These are phyloP conservation scores for Plenodomus biglobosus DNA, from an alignment of 2,329 filamentous ascomycete genomes.

Conservation along the genomic window DNA sequence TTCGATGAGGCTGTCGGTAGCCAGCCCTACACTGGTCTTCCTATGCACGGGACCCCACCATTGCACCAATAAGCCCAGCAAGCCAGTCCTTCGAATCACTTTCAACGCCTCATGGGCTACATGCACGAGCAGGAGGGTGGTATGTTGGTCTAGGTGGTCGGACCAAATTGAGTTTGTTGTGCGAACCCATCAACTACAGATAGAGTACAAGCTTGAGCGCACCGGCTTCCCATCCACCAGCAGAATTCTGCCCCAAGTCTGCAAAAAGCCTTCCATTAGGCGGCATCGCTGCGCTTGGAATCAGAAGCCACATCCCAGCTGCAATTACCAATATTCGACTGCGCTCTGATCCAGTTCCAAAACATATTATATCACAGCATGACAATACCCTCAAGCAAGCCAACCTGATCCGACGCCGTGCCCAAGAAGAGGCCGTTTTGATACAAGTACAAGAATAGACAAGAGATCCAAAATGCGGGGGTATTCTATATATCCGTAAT, in stretches of 20 bases:
- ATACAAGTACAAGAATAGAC: slow-evolving; percentile 2
- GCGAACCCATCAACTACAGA: too few species aligned
- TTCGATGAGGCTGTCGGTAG: not conserved
- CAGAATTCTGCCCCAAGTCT: too few species aligned
- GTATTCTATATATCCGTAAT: slow-evolving; percentile 37
- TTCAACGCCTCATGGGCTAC: too few species aligned
- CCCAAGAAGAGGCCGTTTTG: slow-evolving; percentile 1
- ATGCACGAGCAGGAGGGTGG: too few species aligned
- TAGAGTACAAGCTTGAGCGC: too few species aligned
- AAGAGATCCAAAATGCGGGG: not conserved
- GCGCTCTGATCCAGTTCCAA: not conserved
- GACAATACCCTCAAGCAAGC: not conserved
- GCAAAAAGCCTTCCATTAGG: too few species aligned
- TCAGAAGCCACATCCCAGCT: not conserved
- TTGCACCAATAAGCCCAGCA: too few species aligned
- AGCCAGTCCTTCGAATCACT: too few species aligned
- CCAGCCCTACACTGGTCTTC: not conserved
- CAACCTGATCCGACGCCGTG: not conserved
- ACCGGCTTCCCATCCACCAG: too few species aligned
- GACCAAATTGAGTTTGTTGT: too few species aligned
- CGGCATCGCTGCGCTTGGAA: not conserved
- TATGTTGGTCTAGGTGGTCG: too few species aligned
- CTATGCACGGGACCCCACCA: too few species aligned
- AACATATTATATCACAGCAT: not conserved
- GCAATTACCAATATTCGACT: not conserved